Evolutionary conservation across 1,139 yeast species (phyloP), one percentile per base, ranked within the genome.

Genomic region (Pichia sp.): DNA sequence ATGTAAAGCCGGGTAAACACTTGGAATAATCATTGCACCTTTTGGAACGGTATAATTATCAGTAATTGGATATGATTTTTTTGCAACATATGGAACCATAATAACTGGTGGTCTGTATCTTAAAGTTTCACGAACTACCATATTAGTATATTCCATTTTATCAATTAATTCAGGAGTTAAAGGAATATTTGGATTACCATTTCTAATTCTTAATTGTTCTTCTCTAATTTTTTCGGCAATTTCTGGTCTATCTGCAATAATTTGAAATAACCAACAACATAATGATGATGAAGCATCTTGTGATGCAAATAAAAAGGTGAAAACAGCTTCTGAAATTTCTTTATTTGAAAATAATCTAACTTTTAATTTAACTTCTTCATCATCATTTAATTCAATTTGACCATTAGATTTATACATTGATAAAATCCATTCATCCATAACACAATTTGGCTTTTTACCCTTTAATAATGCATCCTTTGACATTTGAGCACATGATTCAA

Each of bases 281-380:
- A 95, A 82, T n/a, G 96, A 87, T 3, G 97, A 87, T 7, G 97
- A 85, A 30, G 98, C 98, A 68, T 92, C 98, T 69, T 92, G 98
- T 9, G 96, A 85, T 27, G 98, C 98, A 66, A 92, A 92, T 65
- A 92, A 73, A 66, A 92, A 92, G 23, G 98, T 92, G 74, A 92
- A 92, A 54, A 92, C 79, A 45, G 95, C 95, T 70, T 92, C 97
- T 30, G 96, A 86, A 57, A 92, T 90, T 67, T 92, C 98, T 65
- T 74, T 82, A 69, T 90, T 81, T 51, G 92, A 68, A 69, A 92
- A 92, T 54, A 85, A 92, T 64, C 97, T 82, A 54, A 87, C 78
- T 54, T 78, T 69, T 37, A 78, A 64, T 61, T 78, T 82, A 10
- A 16, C 6, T 27, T 70, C 76, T n/a, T 70, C 71, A 48, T 66